These are phyloP conservation scores for Aphanomyces astaci DNA, from an alignment of 352 stramenopile species.

Conservation along the genomic window DNA sequence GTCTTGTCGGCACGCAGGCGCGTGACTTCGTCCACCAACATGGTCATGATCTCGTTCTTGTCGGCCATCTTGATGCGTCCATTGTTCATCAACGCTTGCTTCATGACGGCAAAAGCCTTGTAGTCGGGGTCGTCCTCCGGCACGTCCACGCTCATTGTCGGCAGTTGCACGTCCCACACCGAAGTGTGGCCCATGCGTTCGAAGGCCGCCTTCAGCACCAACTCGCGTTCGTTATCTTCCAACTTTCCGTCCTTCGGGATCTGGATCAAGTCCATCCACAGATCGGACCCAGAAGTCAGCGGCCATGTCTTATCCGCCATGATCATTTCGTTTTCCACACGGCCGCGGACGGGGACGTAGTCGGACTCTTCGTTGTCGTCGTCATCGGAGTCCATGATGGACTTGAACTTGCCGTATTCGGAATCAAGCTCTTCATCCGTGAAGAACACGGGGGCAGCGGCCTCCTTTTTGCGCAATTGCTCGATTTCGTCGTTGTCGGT, in stretches of 20 bases:
- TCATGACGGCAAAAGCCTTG: conserved; percentile 83
- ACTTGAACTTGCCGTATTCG: conserved; percentile 21
- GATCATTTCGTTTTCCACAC: conserved; percentile 40
- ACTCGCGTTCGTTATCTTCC: conserved; percentile 45
- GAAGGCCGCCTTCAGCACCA: conserved; percentile 65
- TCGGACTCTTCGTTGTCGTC: conserved; percentile 15
- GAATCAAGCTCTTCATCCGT: conserved; percentile 17
- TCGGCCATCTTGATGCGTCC: conserved; percentile 81
- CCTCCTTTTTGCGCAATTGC: not conserved
- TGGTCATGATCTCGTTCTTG: conserved; percentile 82
- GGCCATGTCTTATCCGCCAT: conserved; percentile 88
- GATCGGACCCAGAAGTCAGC: conserved; percentile 58
- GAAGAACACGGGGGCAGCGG: conserved; percentile 9
- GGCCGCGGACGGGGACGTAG: conserved; percentile 13
- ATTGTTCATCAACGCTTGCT: conserved; percentile 84
- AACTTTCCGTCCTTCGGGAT: conserved; percentile 44
- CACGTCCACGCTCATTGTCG: conserved; percentile 62
- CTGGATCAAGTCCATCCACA: conserved; percentile 79
- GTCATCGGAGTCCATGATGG: conserved; percentile 14
- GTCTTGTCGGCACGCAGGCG: conserved; percentile 81
- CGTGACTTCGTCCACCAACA: conserved; percentile 72
- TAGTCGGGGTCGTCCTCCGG: conserved; percentile 58
- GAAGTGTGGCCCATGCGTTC: conserved; percentile 66
- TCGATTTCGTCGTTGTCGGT: conserved; percentile 12
- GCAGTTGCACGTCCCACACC: conserved; percentile 61